Percentiles rank a stretch among this genome's conserved stretches.
Conservation (phyloP, 345 rosid genomes). For the Erysimum cheiranthoides region DNA sequence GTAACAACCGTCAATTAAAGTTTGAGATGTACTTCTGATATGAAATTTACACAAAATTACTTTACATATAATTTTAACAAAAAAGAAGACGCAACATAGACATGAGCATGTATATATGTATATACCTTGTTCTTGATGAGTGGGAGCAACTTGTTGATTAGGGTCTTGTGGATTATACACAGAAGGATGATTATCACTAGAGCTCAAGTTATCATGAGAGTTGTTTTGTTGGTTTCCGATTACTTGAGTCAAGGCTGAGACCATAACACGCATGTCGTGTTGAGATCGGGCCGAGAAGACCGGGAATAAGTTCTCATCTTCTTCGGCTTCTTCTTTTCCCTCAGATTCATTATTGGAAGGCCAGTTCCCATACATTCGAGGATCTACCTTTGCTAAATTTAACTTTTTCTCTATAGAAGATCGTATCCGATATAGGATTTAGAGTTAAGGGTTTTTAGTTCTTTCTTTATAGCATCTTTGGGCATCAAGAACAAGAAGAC, state of each 20-base stretch:
- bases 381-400: constrained; percentile 45
- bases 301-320: constrained; percentile 59
- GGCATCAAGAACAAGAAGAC: constrained; percentile 31
- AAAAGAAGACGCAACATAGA: constrained; percentile 27
- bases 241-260: constrained; percentile 75
- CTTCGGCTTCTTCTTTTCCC: constrained; percentile 49
- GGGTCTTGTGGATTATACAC: constrained; percentile 42
- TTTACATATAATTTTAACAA: neutral
- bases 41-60: neutral
- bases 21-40: constrained; percentile 10
- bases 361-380: constrained; percentile 55
- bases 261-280: constrained; percentile 69
- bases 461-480: constrained; percentile 4
- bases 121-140: constrained; percentile 46
- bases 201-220: constrained; percentile 31
- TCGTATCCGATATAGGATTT: constrained; percentile 10
- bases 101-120: constrained; percentile 1
- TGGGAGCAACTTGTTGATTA: constrained; percentile 38
- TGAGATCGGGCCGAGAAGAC: constrained; percentile 71
- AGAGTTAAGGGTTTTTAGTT: constrained; percentile 24
- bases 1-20: neutral
- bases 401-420: neutral
- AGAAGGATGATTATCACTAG: constrained; percentile 33
- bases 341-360: constrained; percentile 54
- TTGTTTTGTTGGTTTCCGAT: constrained; percentile 51